Conservation (phyloP, 306 rosid genomes). For the Cyamopsis tetragonoloba region DNA sequence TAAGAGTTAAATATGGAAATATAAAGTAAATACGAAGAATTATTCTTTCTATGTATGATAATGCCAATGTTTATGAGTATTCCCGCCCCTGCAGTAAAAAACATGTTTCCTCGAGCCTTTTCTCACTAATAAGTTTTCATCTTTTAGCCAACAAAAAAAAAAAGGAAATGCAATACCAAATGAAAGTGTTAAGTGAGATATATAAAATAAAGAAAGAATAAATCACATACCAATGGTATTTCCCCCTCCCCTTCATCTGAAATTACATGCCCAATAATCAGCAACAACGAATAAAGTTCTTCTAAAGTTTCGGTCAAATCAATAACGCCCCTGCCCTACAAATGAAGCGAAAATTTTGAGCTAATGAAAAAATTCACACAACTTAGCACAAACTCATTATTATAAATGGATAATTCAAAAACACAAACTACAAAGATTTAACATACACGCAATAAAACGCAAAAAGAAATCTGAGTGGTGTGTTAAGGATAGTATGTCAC, state of each 20-base stretch:
- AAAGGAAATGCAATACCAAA: not conserved
- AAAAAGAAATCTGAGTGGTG: not conserved
- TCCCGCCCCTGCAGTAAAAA: not conserved
- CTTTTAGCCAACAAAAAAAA: not conserved
- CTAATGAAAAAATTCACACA: constrained; percentile 18
- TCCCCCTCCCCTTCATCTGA: constrained; percentile 99
- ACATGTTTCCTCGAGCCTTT: not conserved
- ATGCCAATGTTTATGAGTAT: not conserved
- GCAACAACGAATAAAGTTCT: constrained; percentile 85
- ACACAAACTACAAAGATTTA: not conserved
- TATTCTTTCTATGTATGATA: not conserved
- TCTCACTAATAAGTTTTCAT: not conserved
- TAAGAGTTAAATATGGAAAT: constrained; percentile 9
- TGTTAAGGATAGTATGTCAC: not conserved
- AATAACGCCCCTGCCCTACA: constrained; percentile 77
- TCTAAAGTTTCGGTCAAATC: constrained; percentile 85
- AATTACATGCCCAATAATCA: constrained; percentile 79
- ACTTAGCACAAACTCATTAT: not conserved
- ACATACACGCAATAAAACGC: not conserved
- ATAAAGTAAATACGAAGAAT: not conserved
- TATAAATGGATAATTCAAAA: not conserved
- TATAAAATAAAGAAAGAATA: constrained; percentile 22
- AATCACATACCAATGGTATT: constrained; percentile 67
- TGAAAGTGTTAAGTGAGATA: constrained; percentile 10
- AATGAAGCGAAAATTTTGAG: constrained; percentile 34